phyloP scores from a whole-genome alignment of 257 asterid genomes.

The Primulina tabacum region DNA sequence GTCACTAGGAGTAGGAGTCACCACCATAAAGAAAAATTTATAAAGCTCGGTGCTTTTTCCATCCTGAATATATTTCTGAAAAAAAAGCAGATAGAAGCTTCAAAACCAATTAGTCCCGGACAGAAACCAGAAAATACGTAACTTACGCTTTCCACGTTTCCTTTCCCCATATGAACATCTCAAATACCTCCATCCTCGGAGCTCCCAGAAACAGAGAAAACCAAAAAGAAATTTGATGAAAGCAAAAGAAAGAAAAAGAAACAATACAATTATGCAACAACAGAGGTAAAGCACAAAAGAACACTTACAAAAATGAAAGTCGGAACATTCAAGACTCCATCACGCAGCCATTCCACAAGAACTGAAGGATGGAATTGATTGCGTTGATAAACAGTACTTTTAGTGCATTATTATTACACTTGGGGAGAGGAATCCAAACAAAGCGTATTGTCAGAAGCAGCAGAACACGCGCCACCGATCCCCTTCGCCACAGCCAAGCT shows the following conservation, averaged over 20 bases:
- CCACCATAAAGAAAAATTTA: slow-evolving; percentile 22
- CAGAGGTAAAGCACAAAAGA: neutral
- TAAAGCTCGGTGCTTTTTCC: neutral
- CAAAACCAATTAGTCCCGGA: neutral
- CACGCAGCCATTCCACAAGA: neutral
- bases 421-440: slow-evolving; percentile 33
- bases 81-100: neutral
- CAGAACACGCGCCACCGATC: neutral
- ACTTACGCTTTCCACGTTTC: too few relatives aligned
- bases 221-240: neutral
- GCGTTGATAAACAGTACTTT: neutral
- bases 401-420: slow-evolving; percentile 11
- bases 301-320: slow-evolving; percentile 28
- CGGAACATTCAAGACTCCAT: slow-evolving; percentile 14
- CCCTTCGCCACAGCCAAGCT: neutral
- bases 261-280: neutral
- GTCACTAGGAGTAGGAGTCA: slow-evolving; percentile 21
- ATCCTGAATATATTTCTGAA: neutral
- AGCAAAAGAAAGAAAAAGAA: neutral
- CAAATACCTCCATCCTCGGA: slow-evolving; percentile 1
- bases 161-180: slow-evolving; percentile 3
- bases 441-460: slow-evolving; percentile 47
- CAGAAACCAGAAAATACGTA: neutral
- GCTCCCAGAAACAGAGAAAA: neutral
- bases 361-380: neutral